Conservation (phyloP, 2,329 filamentous ascomycete genomes). For the Cordyceps tenuipes region DNA sequence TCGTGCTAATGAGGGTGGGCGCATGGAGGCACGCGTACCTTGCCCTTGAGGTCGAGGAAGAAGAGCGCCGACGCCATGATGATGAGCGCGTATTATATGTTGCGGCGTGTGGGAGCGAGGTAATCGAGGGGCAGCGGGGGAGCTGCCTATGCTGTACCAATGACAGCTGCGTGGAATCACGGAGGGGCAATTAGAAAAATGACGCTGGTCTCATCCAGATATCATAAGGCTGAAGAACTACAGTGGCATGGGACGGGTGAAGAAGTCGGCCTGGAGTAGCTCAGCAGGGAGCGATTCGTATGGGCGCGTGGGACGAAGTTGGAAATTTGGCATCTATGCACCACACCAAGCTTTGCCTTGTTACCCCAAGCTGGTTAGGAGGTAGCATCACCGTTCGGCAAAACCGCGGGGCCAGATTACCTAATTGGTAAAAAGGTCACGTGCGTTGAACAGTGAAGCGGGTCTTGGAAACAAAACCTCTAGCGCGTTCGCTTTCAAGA, state of each 20-base stretch:
- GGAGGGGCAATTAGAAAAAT: not conserved
- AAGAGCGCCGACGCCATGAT: conserved; percentile 95
- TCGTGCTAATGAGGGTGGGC: not conserved
- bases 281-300: not conserved
- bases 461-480: conserved; percentile 7
- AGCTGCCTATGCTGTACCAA: conserved; percentile 15
- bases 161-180: not conserved
- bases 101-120: not conserved
- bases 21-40: conserved; percentile 46
- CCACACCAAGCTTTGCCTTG: not conserved
- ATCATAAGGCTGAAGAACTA: not conserved
- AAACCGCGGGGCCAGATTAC: conserved; percentile 11
- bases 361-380: not conserved
- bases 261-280: conserved; percentile 18
- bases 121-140: conserved; percentile 20
- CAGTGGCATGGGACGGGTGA: conserved; percentile 9
- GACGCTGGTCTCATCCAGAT: conserved; percentile 1
- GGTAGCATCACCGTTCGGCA: conserved; percentile 13
- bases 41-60: conserved; percentile 99
- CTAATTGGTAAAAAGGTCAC: not conserved
- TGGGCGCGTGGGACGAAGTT: conserved; percentile 6
- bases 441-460: not conserved
- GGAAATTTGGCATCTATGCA: conserved; percentile 7
- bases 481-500: conserved; percentile 12
- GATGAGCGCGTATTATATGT: conserved; percentile 14